Evolutionary conservation across 768 basidiomycete species (phyloP), one percentile per base, ranked within the genome.

Genomic region (Suillus discolor): DNA sequence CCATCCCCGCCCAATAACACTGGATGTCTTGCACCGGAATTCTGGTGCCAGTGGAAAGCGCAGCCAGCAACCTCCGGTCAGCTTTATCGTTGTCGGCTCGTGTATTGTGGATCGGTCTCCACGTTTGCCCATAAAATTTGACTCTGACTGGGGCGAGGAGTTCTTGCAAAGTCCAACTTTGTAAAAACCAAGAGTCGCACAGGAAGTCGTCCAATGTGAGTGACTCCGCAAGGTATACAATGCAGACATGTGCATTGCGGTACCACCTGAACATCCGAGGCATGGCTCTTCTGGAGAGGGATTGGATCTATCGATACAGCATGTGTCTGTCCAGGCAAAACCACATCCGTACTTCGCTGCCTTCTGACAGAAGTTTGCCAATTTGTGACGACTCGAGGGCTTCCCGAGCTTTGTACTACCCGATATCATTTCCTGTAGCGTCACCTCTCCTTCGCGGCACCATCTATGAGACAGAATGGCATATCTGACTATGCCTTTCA

Each of bases 21-120:
- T 62, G 71, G 5, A 73, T 44, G 42, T 73, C 71, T 2, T 63
- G 53, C 1, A 47, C 13, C 5, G 70, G 68, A 4, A 72, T 61
- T 13, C 67, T 49, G 3, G 71, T 67, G 8, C 63, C 70, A 4
- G 51, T 13, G 6, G 70, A 71, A 31, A 72, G 69, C 6, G 47
- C 23, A 2, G 23, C 23, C 9, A 73, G 66, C 54, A 72, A 71
- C 6, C 0, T 25, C 9, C 20, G 34, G 23, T 72, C 72, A n/a
- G 72, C 71, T 62, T 71, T 73, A 60, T 72, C 71, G 6, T 72
- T 72, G 4, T 72, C 72, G 4, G 61, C 15, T 38, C 59, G 44
- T n/a, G 60, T 64, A 15, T 67, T 64, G 28, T 71, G 69, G 7
- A 72, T 68, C 0, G 70, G 47, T 23, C 59, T 61, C 71, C 71